Evolutionary conservation across 805 yeast species (phyloP).

Genomic region (Starmerella khaoyaiensis): DNA sequence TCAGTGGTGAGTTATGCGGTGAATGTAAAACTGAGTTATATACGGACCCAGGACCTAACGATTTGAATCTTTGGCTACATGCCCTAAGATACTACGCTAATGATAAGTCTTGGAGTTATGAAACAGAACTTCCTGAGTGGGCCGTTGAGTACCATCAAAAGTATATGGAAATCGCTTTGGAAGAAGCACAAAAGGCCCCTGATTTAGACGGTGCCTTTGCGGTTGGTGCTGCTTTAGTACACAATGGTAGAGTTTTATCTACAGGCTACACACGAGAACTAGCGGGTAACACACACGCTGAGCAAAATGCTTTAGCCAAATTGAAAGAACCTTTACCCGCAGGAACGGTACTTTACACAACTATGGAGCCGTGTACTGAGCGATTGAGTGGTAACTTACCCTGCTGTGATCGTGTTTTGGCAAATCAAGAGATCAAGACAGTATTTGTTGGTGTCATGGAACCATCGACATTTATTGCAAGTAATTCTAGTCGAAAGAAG

Average conservation of each 20-base stretch:
- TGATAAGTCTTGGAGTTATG: conserved; percentile 49
- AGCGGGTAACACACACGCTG: conserved; percentile 95
- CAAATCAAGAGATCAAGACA: conserved; percentile 40
- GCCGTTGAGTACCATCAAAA: conserved; percentile 45
- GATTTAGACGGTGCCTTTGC: conserved; percentile 77
- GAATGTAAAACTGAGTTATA: conserved; percentile 60
- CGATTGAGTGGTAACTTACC: conserved; percentile 84
- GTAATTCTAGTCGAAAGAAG: conserved; percentile 50
- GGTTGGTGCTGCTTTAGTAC: conserved; percentile 81
- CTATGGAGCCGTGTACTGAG: conserved; percentile 94
- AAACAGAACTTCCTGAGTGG: conserved; percentile 73
- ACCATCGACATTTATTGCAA: conserved; percentile 76
- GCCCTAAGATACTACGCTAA: conserved; percentile 60
- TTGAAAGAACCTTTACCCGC: conserved; percentile 40
- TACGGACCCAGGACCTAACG: conserved; percentile 81
- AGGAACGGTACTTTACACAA: conserved; percentile 77
- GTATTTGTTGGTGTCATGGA: conserved; percentile 88
- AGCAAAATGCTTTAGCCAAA: conserved; percentile 82
- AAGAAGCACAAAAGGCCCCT: conserved; percentile 67
- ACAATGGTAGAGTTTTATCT: conserved; percentile 48
- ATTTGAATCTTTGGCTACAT: conserved; percentile 79
- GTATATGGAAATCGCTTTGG: conserved; percentile 65
- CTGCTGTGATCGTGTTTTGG: conserved; percentile 68
- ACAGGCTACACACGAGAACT: conserved; percentile 85
- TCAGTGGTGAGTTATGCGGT: conserved; percentile 46